A percentile compares a stretch with the other conserved stretches of the same genome.
Conservation (phyloP, 768 basidiomycete species). For the Ramaria sp. region DNA sequence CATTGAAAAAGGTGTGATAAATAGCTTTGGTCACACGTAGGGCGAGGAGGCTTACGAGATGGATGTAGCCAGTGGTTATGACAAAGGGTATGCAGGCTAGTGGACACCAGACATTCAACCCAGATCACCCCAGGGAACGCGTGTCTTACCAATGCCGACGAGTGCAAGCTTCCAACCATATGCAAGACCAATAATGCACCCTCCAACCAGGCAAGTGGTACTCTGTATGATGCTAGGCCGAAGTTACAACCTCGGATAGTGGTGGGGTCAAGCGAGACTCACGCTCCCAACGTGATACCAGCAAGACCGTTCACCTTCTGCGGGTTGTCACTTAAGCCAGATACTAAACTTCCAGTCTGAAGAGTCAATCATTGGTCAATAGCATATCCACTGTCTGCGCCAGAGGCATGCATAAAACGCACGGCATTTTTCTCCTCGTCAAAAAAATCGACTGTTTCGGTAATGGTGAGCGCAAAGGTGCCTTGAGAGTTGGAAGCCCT, state of each 20-base stretch:
- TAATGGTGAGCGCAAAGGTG: slow-evolving; percentile 1
- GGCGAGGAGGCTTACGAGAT: slow-evolving; percentile 40
- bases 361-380: neutral
- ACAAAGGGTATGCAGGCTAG: slow-evolving; percentile 60
- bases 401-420: slow-evolving; percentile 18
- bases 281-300: slow-evolving; percentile 79
- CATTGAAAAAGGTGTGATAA: neutral
- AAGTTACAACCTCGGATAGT: neutral
- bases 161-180: slow-evolving; percentile 74
- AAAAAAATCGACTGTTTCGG: slow-evolving; percentile 62
- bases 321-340: slow-evolving; percentile 72
- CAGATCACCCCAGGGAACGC: neutral
- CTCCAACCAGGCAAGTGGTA: slow-evolving; percentile 55
- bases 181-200: slow-evolving; percentile 68
- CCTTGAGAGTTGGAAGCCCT: slow-evolving; percentile 18
- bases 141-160: slow-evolving; percentile 60
- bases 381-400: slow-evolving; percentile 1
- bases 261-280: slow-evolving; percentile 16
- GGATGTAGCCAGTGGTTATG: slow-evolving; percentile 73
- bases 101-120: slow-evolving; percentile 1
- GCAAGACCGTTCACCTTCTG: slow-evolving; percentile 85
- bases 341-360: slow-evolving; percentile 72
- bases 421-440: slow-evolving; percentile 78
- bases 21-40: neutral
- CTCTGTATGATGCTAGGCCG: slow-evolving; percentile 62